Conservation (phyloP, 495 filamentous ascomycete genomes). For the Trichocladium uniseriatum region DNA sequence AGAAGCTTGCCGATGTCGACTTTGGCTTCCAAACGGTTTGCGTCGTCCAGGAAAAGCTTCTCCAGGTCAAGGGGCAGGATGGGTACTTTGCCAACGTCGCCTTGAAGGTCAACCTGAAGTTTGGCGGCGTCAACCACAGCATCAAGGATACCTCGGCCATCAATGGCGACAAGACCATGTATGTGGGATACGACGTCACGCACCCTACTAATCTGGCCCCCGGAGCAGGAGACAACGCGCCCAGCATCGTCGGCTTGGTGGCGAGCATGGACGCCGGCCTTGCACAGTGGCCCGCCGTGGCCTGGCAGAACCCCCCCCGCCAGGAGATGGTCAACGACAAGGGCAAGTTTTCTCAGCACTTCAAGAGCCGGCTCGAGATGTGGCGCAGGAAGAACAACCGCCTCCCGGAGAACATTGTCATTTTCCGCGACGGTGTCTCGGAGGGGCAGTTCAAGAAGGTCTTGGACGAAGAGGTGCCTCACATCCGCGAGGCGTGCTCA, state of each 20-base stretch:
- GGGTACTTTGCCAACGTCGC: conserved; percentile 67
- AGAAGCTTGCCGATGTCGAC: conserved; percentile 54
- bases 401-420: conserved; percentile 64
- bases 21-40: conserved; percentile 59
- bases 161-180: conserved; percentile 56
- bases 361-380: conserved; percentile 45
- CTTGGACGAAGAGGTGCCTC: conserved; percentile 42
- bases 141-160: conserved; percentile 28
- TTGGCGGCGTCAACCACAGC: conserved; percentile 68
- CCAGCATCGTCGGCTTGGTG: conserved; percentile 69
- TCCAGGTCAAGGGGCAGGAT: conserved; percentile 26
- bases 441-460: conserved; percentile 71
- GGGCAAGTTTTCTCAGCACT: conserved; percentile 45
- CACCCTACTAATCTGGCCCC: conserved; percentile 69
- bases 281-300: conserved; percentile 58
- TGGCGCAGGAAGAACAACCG: conserved; percentile 48
- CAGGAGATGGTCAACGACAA: conserved; percentile 61
- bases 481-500: conserved; percentile 47
- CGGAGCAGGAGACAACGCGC: conserved; percentile 36
- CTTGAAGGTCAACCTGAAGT: conserved; percentile 80
- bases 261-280: conserved; percentile 55
- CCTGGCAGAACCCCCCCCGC: conserved; percentile 47
- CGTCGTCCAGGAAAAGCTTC: conserved; percentile 45
- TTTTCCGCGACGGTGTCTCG: conserved; percentile 88
- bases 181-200: conserved; percentile 80